Base-by-base conservation (phyloP, 768 basidiomycete species). In the Tephrocybe sp. region DNA sequence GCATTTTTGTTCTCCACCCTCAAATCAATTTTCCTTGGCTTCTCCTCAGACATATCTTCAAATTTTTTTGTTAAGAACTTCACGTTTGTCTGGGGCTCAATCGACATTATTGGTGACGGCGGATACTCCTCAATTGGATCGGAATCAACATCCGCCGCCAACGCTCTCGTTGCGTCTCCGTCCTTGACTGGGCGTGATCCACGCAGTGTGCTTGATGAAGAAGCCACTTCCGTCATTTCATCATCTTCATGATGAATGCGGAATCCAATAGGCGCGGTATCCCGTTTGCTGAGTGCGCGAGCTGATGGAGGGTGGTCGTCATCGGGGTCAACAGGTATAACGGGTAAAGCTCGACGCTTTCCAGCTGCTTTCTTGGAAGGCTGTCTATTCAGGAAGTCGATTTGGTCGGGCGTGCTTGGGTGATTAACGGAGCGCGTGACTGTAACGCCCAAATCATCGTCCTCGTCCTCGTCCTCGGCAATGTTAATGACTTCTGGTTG, bases 41-140 rank as follows among this genome's bases (percentile, higher is more conserved):
- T 30, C n/a, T n/a, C n/a, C n/a, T n/a, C n/a, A n/a, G n/a, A n/a
- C n/a, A n/a, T n/a, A n/a, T n/a, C n/a, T n/a, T n/a, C n/a, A n/a
- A n/a, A n/a, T n/a, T n/a, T n/a, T n/a, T n/a, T n/a, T n/a, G n/a
- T n/a, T n/a, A n/a, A n/a, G n/a, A n/a, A n/a, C n/a, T 23, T 44
- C 10, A 13, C 34, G 30, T 18, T 59, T 19, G 8, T 18, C 25
- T 38, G 38, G 40, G 3, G n/a, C 27, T 4, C 39, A 9, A 12
- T n/a, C n/a, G n/a, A n/a, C n/a, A 15, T n/a, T 34, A 4, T 10
- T 3, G 54, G 36, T 8, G 51, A 29, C 2, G 49, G 22, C 11
- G 54, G 36, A 19, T n/a, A 52, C 13, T 48, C 41, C 1, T 8
- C 12, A 18, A 60, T 60, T 29, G 52, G 45, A 29, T 60, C 59